Base-by-base conservation (phyloP, 169 alveolate species). In the Plasmodium ovale region DNA sequence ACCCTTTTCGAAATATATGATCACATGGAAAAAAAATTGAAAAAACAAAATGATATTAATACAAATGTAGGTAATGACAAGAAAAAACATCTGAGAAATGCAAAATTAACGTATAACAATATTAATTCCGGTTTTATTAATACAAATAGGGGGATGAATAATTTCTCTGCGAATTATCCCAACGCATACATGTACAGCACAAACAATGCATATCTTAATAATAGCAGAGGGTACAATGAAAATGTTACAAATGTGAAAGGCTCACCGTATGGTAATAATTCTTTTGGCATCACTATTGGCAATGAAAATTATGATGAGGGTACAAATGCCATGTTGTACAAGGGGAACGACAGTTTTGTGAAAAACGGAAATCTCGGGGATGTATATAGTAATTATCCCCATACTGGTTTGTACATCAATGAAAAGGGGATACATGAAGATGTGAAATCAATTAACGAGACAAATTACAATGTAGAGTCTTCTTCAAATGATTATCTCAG, bases 1-100 rank as follows among this genome's bases (percentile, higher is more conserved):
- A 65, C 84, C n/a, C 35, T 51, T 21, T 65, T 64, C 42, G 64
- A 68, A 37, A 23, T 27, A 31, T 51, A 65, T 67, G 70, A 68
- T 29, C 21, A 9, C 14, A 25, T 56, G 23, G 73, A 82, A 44
- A 68, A 67, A 23, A 59, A 53, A n/a, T n/a, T n/a, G 37, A 37
- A 14, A 23, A 54, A 51, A 19, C 42, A 33, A 42, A 12, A 39
- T 25, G 58, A 14, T 16, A 10, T 3, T 35, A 56, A 12, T 35
- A 31, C 60, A 56, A 37, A 44, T 42, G 62, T 39, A 25, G 4
- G 6, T 56, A 33, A 37, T 47, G n/a, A 31, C 59, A 67, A 67
- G 5, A 67, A 39, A n/a, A 25, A 67, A 35, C 64, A 16, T 53
- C 19, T 16, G 19, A 53, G 64, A 59, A 59, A 59, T 59, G 12